Base-by-base conservation (phyloP, 129 eudicot genomes). In the Lactuca sativa region DNA sequence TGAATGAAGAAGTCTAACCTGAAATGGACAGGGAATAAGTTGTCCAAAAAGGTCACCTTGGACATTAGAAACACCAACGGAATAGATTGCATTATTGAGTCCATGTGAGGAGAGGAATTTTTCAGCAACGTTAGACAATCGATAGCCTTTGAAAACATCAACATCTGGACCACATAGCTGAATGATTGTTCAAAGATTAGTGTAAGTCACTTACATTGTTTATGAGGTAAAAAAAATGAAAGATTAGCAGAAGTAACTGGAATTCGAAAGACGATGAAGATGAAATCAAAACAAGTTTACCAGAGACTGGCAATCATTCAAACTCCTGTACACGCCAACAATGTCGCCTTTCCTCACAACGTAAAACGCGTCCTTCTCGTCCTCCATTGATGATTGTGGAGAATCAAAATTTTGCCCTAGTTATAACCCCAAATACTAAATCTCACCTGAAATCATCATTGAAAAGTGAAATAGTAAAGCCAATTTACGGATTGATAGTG, bases 331-430 rank as follows among this genome's bases (percentile, higher is more conserved):
- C 1, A 95, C 84, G 37, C 97, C 99, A 61, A 85, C 78, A 36
- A 74, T 62, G 60, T 90, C 95, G 60, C 97, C 97, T 67, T 84
- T 95, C 56, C 89, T 64, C 30, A 93, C 99, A 13, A 90, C 87
- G 71, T 90, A 93, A 81, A 77, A 95, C 32, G 95, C 96, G 9
- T 87, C 90, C 67, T 67, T 87, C 48, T 87, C 97, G 32, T 90
- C 85, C 48, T 79, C 98, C 97, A 89, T 89, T 65, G 47, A 34
- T 37, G 49, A 36, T 53, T 25, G 14, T 53, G 36, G 60, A 25
- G 57, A 64, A 54, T 16, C 31, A 21, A 18, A 16, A 6, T 3
- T 33, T 47, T 74, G 78, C 71, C 72, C 65, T 73, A 64, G 14
- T 33, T 43, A 43, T 40, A 32, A 66, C 72, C 54, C 61, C 49